Evolutionary conservation across 257 asterid species (phyloP).

Genomic region (Solanum peruvianum): DNA sequence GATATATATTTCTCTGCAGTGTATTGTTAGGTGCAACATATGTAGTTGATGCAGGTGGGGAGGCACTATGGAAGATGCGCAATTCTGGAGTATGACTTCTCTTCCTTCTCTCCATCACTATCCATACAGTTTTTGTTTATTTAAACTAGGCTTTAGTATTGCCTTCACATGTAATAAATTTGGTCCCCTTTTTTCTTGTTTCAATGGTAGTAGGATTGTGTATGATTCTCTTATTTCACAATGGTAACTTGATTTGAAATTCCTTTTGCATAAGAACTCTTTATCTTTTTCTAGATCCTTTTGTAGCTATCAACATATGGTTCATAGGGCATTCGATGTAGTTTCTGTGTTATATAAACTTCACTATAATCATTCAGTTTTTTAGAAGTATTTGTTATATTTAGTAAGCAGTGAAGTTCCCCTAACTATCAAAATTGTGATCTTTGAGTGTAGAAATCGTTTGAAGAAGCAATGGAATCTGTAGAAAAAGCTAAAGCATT

Average conservation of each 20-base stretch:
- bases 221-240: background rate
- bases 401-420: background rate
- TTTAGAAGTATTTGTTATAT: background rate
- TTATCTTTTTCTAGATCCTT: background rate
- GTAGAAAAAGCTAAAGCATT: constrained; percentile 44
- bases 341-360: background rate
- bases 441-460: constrained; percentile 45
- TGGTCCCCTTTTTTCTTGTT: background rate
- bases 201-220: background rate
- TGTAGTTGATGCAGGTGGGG: constrained; percentile 43
- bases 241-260: background rate
- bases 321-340: background rate
- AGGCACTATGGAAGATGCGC: constrained; percentile 58
- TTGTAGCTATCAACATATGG: background rate
- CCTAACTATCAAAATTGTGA: background rate
- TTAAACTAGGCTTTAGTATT: background rate
- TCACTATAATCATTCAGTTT: background rate
- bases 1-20: constrained; percentile 24
- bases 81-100: constrained; percentile 61
- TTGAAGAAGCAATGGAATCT: constrained; percentile 68
- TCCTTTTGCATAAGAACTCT: background rate
- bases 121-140: background rate
- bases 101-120: background rate
- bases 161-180: background rate
- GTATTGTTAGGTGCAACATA: constrained; percentile 50